A percentile compares a stretch with the other conserved stretches of the same genome.
Evolutionary conservation across 257 asterid species (phyloP).

Genomic region (Orobanche coerulescens): DNA sequence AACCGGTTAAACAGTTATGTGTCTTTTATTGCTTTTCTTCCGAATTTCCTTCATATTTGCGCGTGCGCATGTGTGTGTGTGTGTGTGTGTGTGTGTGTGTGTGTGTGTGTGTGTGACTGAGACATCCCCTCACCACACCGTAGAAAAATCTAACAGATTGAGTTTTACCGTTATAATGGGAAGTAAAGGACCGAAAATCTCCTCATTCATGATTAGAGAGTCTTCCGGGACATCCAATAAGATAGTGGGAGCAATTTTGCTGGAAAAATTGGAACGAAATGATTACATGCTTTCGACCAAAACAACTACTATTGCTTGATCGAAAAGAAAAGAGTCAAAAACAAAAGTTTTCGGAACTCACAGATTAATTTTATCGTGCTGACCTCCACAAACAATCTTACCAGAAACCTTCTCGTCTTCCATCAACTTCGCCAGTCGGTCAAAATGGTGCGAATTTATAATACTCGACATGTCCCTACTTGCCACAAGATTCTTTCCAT

Average conservation of each 20-base stretch:
- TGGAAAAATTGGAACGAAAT: slow-evolving; percentile 21
- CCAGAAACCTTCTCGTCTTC: slow-evolving; percentile 54
- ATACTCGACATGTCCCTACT: slow-evolving; percentile 68
- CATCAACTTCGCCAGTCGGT: slow-evolving; percentile 49
- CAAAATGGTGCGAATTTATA: slow-evolving; percentile 55
- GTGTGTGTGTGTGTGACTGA: no score
- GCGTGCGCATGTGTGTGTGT: no score
- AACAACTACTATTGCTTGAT: not conserved
- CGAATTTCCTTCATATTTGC: no score
- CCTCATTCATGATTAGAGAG: slow-evolving; percentile 70
- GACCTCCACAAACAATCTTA: slow-evolving; percentile 75
- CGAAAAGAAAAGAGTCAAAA: not conserved
- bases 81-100: no score
- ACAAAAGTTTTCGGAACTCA: slow-evolving; percentile 34
- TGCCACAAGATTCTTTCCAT: slow-evolving; percentile 59
- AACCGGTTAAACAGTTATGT: no score
- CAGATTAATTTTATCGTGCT: slow-evolving; percentile 54
- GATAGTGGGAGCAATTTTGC: slow-evolving; percentile 76
- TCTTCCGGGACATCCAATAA: slow-evolving; percentile 67
- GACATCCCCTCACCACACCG: no score
- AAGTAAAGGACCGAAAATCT: slow-evolving; percentile 89
- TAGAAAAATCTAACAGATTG: not conserved
- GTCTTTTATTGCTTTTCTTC: no score
- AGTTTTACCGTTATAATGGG: slow-evolving; percentile 66
- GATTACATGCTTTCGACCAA: not conserved